Percentiles rank a stretch among this genome's conserved stretches.
Evolutionary conservation across 1,139 yeast species (phyloP).

Genomic region (Casaregolazyma lundiana): DNA sequence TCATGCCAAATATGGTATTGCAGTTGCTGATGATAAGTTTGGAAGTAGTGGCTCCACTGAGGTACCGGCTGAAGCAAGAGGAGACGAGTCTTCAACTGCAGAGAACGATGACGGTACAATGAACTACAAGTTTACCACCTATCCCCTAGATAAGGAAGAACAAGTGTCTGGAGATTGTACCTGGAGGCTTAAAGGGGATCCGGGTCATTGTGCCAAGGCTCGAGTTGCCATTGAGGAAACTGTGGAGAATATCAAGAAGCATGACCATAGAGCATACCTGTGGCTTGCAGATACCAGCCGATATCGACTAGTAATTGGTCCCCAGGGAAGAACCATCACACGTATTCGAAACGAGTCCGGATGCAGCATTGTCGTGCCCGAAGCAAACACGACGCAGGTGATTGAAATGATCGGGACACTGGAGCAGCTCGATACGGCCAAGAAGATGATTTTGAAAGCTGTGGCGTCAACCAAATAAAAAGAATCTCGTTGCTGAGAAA

Average conservation of each 20-base stretch:
- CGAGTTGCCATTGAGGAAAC: conserved; percentile 31
- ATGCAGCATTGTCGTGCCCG: conserved; percentile 62
- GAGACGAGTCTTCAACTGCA: conserved; percentile 27
- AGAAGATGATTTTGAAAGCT: conserved; percentile 33
- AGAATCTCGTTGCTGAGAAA: too few species aligned
- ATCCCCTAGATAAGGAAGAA: conserved; percentile 17
- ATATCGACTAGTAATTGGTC: conserved; percentile 66
- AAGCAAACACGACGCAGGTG: conserved; percentile 38
- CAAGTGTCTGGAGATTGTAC: conserved; percentile 31
- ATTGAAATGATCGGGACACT: conserved; percentile 33
- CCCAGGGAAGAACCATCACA: conserved; percentile 66
- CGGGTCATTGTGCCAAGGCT: conserved; percentile 34
- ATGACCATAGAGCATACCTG: conserved; percentile 44
- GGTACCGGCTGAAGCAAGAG: conserved; percentile 47
- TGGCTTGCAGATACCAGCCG: conserved; percentile 44
- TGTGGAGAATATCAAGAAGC: conserved; percentile 34
- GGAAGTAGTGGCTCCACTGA: conserved; percentile 16
- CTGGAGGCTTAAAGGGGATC: conserved; percentile 40
- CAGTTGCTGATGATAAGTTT: conserved; percentile 36
- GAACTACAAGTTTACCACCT: conserved; percentile 29
- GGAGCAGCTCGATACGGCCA: conserved; percentile 46
- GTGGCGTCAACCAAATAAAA: too few species aligned
- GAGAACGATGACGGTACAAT: conserved; percentile 20
- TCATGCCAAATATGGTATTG: conserved; percentile 51
- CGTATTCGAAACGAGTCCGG: conserved; percentile 56